These are phyloP conservation scores for Urtica urens DNA, from an alignment of 306 rosid species.

Conservation along the genomic window DNA sequence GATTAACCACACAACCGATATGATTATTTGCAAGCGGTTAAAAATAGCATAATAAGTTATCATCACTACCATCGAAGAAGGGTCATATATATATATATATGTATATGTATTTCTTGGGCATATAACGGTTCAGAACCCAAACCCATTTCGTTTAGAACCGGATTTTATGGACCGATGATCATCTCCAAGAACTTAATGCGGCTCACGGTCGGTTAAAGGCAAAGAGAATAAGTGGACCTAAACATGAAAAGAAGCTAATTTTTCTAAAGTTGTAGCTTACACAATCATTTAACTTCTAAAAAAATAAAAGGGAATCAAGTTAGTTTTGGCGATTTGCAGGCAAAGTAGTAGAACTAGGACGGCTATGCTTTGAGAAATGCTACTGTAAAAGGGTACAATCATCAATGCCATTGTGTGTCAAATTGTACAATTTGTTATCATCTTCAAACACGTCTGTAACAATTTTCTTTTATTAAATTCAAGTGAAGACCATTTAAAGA, in stretches of 20 bases:
- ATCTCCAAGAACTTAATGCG: slow-evolving; percentile 9
- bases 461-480: too few relatives aligned
- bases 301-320: background rate
- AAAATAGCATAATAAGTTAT: background rate
- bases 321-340: slow-evolving; percentile 1
- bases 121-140: background rate
- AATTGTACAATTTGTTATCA: background rate
- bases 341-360: background rate
- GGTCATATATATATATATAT: too few relatives aligned
- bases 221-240: background rate
- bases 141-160: slow-evolving; percentile 2
- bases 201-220: slow-evolving; percentile 16
- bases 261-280: slow-evolving; percentile 3
- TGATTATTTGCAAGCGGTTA: background rate
- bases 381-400: background rate
- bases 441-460: background rate
- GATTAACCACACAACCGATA: background rate
- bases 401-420: slow-evolving; percentile 3
- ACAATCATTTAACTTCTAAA: slow-evolving; percentile 11
- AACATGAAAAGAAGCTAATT: slow-evolving; percentile 6
- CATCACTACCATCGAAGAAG: background rate
- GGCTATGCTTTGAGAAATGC: slow-evolving; percentile 4
- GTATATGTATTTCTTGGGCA: background rate
- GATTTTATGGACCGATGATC: background rate
- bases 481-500: too few relatives aligned